Evolutionary conservation across 140 eudicot genomes (phyloP).

Genomic region (Ambrosia hybrid): DNA sequence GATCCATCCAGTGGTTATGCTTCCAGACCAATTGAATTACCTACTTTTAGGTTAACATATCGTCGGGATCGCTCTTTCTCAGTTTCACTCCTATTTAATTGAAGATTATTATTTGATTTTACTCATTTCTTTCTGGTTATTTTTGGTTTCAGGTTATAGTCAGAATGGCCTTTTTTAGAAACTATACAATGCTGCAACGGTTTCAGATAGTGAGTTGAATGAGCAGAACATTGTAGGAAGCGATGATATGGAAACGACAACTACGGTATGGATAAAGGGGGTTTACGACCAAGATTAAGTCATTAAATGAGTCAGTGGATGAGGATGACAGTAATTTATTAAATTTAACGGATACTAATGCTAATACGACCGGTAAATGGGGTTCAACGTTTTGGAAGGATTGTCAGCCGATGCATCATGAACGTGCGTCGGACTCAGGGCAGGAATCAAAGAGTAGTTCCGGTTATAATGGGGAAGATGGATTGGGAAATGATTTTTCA

Average conservation of each 20-base stretch:
- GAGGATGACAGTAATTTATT: constrained; percentile 35
- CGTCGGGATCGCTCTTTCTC: constrained; percentile 14
- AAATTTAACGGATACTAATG: constrained; percentile 38
- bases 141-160: constrained; percentile 28
- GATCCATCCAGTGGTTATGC: constrained; percentile 38
- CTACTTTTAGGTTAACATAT: constrained; percentile 4
- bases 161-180: constrained; percentile 67
- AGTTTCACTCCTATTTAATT: too few relatives aligned
- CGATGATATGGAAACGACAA: constrained; percentile 30
- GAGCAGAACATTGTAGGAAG: constrained; percentile 43
- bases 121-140: too few relatives aligned
- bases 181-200: constrained; percentile 48
- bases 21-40: constrained; percentile 18
- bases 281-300: constrained; percentile 40
- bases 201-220: constrained; percentile 49
- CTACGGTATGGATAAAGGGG: constrained; percentile 38
- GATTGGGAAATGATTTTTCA: constrained; percentile 47
- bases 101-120: too few relatives aligned
- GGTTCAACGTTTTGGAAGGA: constrained; percentile 91
- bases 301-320: constrained; percentile 31
- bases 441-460: constrained; percentile 86
- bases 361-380: constrained; percentile 52
- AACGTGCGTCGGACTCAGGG: constrained; percentile 57
- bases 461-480: constrained; percentile 58
- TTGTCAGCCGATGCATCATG: constrained; percentile 55